Percentiles rank a stretch among this genome's conserved stretches.
Conservation (phyloP, 208 protist species). For the Acanthamoeba royreba region DNA sequence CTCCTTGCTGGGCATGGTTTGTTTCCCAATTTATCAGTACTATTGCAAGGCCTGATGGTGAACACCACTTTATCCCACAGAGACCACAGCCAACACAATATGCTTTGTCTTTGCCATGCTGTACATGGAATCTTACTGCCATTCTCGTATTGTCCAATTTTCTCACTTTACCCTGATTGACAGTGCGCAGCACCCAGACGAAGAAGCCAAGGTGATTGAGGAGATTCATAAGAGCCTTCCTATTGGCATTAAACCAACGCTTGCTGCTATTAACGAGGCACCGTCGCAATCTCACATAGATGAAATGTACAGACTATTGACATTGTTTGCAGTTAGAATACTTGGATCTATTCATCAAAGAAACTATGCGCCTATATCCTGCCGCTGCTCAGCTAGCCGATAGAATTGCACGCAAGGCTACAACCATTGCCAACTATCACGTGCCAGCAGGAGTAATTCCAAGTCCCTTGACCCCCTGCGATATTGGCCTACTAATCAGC, state of each 20-base stretch:
- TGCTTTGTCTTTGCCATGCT: not conserved
- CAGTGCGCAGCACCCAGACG: not conserved
- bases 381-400: slow-evolving; percentile 5
- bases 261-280: not conserved
- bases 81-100: slow-evolving; percentile 29
- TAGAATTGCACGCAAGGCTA: not conserved
- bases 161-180: not conserved
- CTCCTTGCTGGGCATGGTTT: slow-evolving; percentile 17
- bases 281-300: not conserved
- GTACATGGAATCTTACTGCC: not conserved
- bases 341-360: slow-evolving; percentile 10
- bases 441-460: not conserved
- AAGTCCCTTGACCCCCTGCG: not conserved
- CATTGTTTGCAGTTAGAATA: not conserved
- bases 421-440: not conserved
- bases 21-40: not conserved
- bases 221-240: not conserved
- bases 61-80: not conserved
- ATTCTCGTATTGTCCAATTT: not conserved
- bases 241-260: not conserved
- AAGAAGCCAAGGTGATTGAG: not conserved
- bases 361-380: slow-evolving; percentile 15
- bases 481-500: not conserved
- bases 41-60: not conserved
- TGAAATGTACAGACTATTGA: no score